A percentile compares a stretch with the other conserved stretches of the same genome.
Conservation (phyloP, 371 early-diverging fungal species). For the Choanephora cucurbitarum region DNA sequence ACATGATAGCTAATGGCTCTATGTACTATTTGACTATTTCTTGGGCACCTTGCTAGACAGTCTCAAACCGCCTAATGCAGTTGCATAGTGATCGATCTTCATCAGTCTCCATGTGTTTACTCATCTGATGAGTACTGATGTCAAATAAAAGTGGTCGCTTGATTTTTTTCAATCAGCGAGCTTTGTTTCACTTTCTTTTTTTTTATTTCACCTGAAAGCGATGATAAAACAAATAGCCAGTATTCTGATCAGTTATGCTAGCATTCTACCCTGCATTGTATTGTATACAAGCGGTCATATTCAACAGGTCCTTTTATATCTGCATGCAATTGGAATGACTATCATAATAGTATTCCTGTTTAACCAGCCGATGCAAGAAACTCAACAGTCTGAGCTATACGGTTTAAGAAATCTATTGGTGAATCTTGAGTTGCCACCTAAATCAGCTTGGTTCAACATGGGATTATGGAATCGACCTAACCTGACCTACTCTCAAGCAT, state of each 20-base stretch:
- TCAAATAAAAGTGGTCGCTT: no score
- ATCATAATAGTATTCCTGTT: conserved; percentile 5
- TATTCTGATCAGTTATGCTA: conserved; percentile 6
- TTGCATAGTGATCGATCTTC: no score
- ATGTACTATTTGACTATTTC: no score
- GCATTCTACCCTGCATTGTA: conserved; percentile 8
- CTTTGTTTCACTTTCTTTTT: no score
- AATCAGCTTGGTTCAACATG: conserved; percentile 52
- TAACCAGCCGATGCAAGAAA: background rate
- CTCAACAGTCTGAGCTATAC: conserved; percentile 29
- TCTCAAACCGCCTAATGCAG: no score
- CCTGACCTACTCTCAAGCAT: conserved; percentile 32
- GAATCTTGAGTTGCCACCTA: conserved; percentile 38
- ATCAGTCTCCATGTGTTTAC: no score
- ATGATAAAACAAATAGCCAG: background rate
- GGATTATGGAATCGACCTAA: conserved; percentile 38
- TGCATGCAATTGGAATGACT: conserved; percentile 34
- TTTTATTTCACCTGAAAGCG: no score
- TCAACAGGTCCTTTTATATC: conserved; percentile 20
- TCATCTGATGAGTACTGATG: no score
- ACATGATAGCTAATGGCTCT: no score
- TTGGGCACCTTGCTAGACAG: no score
- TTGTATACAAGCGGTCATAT: background rate
- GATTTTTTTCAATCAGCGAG: no score
- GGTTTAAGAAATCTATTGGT: conserved; percentile 35